phyloP scores from a whole-genome alignment of 257 asterid species.

The Anisodus tanguticus region DNA sequence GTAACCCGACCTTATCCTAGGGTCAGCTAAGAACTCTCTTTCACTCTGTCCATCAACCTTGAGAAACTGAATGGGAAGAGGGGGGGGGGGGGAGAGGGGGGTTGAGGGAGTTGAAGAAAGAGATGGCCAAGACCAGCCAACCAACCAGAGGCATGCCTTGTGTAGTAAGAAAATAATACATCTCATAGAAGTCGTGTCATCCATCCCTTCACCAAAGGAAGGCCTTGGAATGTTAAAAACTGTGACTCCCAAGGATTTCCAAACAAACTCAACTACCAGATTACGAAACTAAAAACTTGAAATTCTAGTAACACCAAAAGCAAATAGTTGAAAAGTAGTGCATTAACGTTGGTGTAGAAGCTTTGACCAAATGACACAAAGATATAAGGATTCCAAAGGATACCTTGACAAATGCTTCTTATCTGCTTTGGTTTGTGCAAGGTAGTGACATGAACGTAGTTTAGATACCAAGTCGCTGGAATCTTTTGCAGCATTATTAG shows the following conservation, averaged over 20 bases:
- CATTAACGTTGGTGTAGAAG: background rate
- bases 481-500: conserved; percentile 99
- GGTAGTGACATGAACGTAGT: conserved; percentile 86
- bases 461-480: conserved; percentile 93
- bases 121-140: background rate
- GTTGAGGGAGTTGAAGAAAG: background rate
- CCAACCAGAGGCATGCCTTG: background rate
- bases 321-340: conserved; percentile 8
- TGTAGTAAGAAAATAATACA: background rate
- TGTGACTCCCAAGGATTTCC: conserved; percentile 24
- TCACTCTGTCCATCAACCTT: background rate
- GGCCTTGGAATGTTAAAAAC: background rate
- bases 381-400: background rate
- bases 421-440: conserved; percentile 95
- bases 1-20: background rate
- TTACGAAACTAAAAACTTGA: background rate
- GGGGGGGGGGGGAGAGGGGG: background rate
- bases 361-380: background rate
- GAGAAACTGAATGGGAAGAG: background rate
- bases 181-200: background rate
- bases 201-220: background rate
- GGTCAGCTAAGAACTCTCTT: background rate
- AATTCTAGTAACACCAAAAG: background rate
- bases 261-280: background rate
- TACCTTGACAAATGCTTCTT: conserved; percentile 93